phyloP scores from a whole-genome alignment of 805 yeast species.

The Metschnikowia cerradonensis region DNA sequence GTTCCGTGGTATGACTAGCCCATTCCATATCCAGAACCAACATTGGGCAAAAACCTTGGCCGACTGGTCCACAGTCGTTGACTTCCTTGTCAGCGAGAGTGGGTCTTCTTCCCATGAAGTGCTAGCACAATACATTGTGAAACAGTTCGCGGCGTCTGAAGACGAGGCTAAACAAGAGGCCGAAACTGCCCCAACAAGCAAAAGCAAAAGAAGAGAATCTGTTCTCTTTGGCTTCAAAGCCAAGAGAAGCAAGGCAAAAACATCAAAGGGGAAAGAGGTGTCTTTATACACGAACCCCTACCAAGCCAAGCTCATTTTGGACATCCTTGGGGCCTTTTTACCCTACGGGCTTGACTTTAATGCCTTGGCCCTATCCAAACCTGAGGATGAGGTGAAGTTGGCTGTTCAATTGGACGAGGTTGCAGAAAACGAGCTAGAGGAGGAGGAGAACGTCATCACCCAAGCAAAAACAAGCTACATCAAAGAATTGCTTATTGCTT shows the following conservation, averaged over 20 bases:
- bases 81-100: conserved; percentile 31
- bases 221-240: conserved; percentile 26
- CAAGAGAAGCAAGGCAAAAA: conserved; percentile 18
- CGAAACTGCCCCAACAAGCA: conserved; percentile 2
- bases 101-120: conserved; percentile 38
- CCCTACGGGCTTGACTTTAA: conserved; percentile 36
- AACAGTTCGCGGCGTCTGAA: conserved; percentile 22
- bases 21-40: conserved; percentile 28
- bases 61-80: conserved; percentile 29
- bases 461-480: conserved; percentile 23
- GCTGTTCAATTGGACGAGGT: conserved; percentile 2
- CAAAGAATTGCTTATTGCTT: conserved; percentile 27
- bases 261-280: conserved; percentile 15
- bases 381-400: conserved; percentile 6
- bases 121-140: conserved; percentile 27
- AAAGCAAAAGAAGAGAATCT: conserved; percentile 22
- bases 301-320: conserved; percentile 30
- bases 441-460: conserved; percentile 19
- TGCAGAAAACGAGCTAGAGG: conserved; percentile 14
- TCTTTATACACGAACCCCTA: conserved; percentile 32
- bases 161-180: conserved; percentile 5
- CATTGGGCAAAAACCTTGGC: conserved; percentile 28
- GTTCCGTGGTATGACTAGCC: conserved; percentile 23
- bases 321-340: conserved; percentile 27
- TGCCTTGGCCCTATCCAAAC: conserved; percentile 16